Conservation (phyloP, 331 rosid genomes). For the Malus hybrid region DNA sequence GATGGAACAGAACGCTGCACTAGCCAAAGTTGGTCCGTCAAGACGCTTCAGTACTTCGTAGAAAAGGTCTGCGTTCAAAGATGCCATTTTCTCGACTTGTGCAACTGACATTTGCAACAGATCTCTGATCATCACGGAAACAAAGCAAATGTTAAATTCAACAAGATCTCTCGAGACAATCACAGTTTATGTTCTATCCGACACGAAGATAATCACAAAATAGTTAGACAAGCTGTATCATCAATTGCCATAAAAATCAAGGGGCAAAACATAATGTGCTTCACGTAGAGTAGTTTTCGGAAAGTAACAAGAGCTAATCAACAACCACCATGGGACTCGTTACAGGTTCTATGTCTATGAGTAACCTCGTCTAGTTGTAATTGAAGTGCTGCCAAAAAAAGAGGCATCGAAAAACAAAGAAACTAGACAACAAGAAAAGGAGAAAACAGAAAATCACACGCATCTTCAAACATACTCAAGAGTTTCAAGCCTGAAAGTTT, state of each 20-base stretch:
- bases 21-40: constrained; percentile 76
- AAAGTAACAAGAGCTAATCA: neutral
- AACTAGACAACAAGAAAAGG: too few species aligned
- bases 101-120: constrained; percentile 34
- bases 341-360: neutral
- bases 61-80: constrained; percentile 69
- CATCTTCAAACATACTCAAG: neutral
- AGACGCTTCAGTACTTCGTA: constrained; percentile 78
- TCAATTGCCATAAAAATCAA: neutral
- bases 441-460: neutral
- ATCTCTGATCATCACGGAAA: constrained; percentile 23
- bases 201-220: neutral
- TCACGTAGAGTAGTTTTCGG: neutral
- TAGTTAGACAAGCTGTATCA: neutral
- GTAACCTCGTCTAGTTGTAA: neutral
- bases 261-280: neutral
- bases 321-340: neutral
- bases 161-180: neutral
- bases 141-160: constrained; percentile 4
- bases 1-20: constrained; percentile 63
- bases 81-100: constrained; percentile 40
- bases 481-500: neutral
- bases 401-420: neutral
- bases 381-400: neutral
- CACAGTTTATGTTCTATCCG: neutral